Base-by-base conservation (phyloP, 257 asterid species). In the Nicotiana noctiflora region DNA sequence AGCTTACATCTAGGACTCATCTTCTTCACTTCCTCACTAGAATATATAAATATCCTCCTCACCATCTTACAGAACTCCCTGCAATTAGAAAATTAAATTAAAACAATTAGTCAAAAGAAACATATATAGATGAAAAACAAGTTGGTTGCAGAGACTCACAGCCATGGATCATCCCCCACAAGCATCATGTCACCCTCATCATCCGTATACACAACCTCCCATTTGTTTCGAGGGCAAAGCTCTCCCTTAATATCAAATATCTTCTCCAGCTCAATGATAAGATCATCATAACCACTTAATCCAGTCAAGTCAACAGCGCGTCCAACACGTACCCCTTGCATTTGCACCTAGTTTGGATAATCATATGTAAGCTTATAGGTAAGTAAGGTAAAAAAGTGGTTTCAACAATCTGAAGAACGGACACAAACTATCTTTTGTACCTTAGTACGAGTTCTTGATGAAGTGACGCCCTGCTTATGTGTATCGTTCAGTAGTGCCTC, bases 141-240 rank as follows among this genome's bases (percentile, higher is more conserved):
- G 8, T 1, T 3, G 51, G 21, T 68, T 4, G 57, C 21, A 37
- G 62, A 19, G 46, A 87, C 95, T 84, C 84, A 93, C 98, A 51
- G 87, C 98, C 98, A 93, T 56, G 98, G 95, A 76, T 92, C 93
- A 76, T 92, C 97, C 6, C 98, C 98, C 29, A 93, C 94, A 27
- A 93, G 95, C 98, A 93, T 93, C 91, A 88, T 89, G 79, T 92
- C 97, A 52, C 90, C 97, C 81, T 93, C 98, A 7, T 89, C 89
- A 75, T 93, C 98, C 0, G 95, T 89, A 70, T 90, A 93, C 37
- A 92, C 94, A 34, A 93, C 88, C 81, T 86, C 88, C 95, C 95
- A 93, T 84, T 88, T 93, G 86, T 85, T 86, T 62, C 89, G 87
- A 56, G 91, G 86, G 53, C 62, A 77, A 77, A 93, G 98, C 87